phyloP scores from a whole-genome alignment of 1,139 yeast species.

The Scheffersomyces parashehatae region DNA sequence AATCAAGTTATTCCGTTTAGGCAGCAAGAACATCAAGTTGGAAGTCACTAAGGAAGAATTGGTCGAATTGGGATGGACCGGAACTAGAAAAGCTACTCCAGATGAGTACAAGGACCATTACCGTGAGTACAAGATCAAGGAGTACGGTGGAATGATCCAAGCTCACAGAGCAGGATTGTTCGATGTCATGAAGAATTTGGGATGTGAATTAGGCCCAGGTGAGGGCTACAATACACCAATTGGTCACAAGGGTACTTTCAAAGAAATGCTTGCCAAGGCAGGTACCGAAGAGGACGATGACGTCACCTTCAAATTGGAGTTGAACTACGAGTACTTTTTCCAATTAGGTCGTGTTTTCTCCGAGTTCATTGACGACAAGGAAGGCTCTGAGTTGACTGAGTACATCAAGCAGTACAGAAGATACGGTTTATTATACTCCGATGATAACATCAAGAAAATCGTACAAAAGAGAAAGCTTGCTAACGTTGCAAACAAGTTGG shows the following conservation, averaged over 20 bases:
- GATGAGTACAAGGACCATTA: constrained; percentile 73
- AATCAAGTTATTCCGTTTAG: constrained; percentile 29
- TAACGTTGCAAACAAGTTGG: constrained; percentile 19
- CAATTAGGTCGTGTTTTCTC: constrained; percentile 51
- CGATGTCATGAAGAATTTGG: constrained; percentile 58
- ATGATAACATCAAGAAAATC: constrained; percentile 41
- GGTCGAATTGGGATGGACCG: constrained; percentile 85
- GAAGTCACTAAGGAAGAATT: constrained; percentile 57
- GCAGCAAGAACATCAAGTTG: constrained; percentile 26
- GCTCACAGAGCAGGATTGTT: constrained; percentile 79
- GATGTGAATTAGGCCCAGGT: constrained; percentile 63
- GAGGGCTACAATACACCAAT: constrained; percentile 82
- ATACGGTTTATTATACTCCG: constrained; percentile 57
- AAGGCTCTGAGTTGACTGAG: constrained; percentile 33
- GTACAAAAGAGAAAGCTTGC: constrained; percentile 39
- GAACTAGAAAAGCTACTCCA: constrained; percentile 70
- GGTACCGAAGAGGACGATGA: constrained; percentile 25
- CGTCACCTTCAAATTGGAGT: constrained; percentile 37
- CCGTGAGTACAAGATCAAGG: constrained; percentile 63
- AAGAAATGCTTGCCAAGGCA: constrained; percentile 23
- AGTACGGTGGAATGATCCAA: constrained; percentile 74
- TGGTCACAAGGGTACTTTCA: constrained; percentile 20
- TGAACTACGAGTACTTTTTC: constrained; percentile 55
- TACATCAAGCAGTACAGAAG: constrained; percentile 58
- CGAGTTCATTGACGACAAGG: constrained; percentile 31